Base-by-base conservation (phyloP, 176 grass and related monocot genomes). In the Oropetium thomaeum region DNA sequence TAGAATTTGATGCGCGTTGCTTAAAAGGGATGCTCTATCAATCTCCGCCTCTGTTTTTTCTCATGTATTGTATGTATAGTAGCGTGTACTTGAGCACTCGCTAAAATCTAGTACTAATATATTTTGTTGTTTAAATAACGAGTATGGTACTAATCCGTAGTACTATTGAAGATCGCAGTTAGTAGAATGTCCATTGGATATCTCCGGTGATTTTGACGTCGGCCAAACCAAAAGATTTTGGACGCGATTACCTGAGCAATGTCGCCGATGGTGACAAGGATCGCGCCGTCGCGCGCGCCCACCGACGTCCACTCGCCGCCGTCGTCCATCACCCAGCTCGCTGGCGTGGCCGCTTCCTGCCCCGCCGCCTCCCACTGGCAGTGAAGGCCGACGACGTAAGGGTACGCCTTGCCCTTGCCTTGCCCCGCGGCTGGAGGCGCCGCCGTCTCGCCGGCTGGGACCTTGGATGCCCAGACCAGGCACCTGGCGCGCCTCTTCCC, bases 181-280 rank as follows among this genome's bases (percentile, higher is more conserved):
- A 6, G n/a, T 8, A 6, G n/a, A 19, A 51, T 39, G 73, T 26
- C 35, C 29, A 17, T 38, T 45, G 17, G 26, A 68, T 68, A 59
- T 44, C 51, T 44, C 51, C 10, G 49, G 5, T n/a, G 3, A 35
- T 58, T 71, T 47, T 31, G 35, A 63, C 61, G 25, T 41, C 10
- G 11, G 34, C 51, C 65, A 55, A 84, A 44, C 29, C 15, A 40
- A 51, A 43, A 80, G 34, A 77, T 40, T 51, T 54, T 62, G 12
- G 77, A n/a, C 62, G 53, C 70, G 17, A 16, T 64, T 75, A 97
- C 94, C 94, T 97, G 90, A 48, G 90, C 90, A 72, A 93, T 88
- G 76, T 93, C 88, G 39, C 94, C 94, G 69, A 93, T 69, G 66
- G 88, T 91, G 74, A 93, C 86, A 9, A 93, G 83, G 28, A 97